phyloP scores from a whole-genome alignment of 768 basidiomycete genomes.

The Calocybe gangraenosa region DNA sequence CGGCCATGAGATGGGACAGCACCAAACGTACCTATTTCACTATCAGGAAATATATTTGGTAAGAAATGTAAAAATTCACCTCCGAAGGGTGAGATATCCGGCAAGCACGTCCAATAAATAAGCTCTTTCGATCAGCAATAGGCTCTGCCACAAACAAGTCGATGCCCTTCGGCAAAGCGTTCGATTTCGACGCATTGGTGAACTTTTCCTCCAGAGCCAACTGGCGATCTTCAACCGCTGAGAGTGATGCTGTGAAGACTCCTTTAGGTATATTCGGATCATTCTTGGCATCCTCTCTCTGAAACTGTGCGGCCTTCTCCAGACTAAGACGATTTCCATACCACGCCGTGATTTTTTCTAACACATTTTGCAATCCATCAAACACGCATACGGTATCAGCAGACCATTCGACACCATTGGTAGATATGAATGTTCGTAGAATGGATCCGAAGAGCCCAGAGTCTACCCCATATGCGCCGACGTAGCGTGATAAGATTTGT shows the following conservation, averaged over 20 bases:
- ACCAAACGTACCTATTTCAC: constrained; percentile 58
- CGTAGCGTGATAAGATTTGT: constrained; percentile 80
- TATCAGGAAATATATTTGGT: background rate
- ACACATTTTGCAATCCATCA: constrained; percentile 76
- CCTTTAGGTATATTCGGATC: constrained; percentile 18
- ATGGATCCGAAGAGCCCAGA: constrained; percentile 71
- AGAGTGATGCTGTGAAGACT: constrained; percentile 4
- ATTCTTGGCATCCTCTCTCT: constrained; percentile 47
- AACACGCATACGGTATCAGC: constrained; percentile 78
- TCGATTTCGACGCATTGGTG: constrained; percentile 4
- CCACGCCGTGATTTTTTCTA: constrained; percentile 67
- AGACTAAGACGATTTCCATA: constrained; percentile 60
- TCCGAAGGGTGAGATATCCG: constrained; percentile 72
- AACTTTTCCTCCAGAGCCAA: constrained; percentile 3
- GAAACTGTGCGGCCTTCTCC: constrained; percentile 50
- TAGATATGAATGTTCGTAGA: constrained; percentile 77
- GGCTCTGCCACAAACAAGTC: constrained; percentile 70
- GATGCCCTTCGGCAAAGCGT: constrained; percentile 50
- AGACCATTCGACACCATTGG: constrained; percentile 72
- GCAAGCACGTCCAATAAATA: constrained; percentile 85
- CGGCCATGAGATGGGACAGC: constrained; percentile 62
- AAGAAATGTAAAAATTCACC: constrained; percentile 35
- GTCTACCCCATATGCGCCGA: constrained; percentile 77
- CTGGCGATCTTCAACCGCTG: constrained; percentile 2
- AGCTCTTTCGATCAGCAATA: constrained; percentile 81